Conservation (phyloP, 2,329 filamentous ascomycete genomes). For the Neopestalotiopsis sp. region DNA sequence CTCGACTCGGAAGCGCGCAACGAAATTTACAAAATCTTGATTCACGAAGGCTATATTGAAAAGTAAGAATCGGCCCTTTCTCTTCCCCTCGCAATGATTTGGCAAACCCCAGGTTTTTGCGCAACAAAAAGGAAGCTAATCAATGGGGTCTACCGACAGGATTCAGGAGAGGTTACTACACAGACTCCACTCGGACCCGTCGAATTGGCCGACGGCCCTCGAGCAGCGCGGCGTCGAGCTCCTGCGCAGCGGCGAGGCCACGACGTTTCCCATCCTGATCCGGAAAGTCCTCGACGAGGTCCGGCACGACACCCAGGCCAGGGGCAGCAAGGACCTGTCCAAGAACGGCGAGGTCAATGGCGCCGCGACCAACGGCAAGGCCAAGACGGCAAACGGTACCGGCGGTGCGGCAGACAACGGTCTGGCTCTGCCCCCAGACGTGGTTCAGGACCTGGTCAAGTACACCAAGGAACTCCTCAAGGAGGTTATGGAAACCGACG, state of each 20-base stretch:
- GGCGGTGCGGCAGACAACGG: constrained; percentile 34
- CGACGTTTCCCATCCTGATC: constrained; percentile 66
- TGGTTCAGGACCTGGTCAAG: constrained; percentile 8
- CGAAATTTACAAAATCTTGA: constrained; percentile 64
- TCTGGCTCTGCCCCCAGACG: constrained; percentile 42
- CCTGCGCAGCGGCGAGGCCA: constrained; percentile 64
- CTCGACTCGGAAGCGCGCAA: constrained; percentile 67
- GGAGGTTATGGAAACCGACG: constrained; percentile 11
- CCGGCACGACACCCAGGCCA: constrained; percentile 52
- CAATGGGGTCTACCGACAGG: constrained; percentile 39
- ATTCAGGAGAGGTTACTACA: constrained; percentile 71
- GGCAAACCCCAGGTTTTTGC: constrained; percentile 16
- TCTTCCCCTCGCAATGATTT: constrained; percentile 13
- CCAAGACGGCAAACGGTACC: constrained; percentile 23
- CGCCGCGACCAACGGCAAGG: constrained; percentile 27
- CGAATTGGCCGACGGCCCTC: constrained; percentile 68
- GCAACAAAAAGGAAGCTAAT: constrained; percentile 14
- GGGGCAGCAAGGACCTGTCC: constrained; percentile 30
- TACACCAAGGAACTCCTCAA: constrained; percentile 5
- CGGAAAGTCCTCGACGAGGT: constrained; percentile 67
- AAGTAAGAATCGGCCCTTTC: constrained; percentile 47
- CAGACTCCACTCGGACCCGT: constrained; percentile 61
- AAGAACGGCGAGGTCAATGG: constrained; percentile 34
- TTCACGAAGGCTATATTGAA: constrained; percentile 63
- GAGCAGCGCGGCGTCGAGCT: constrained; percentile 65